A percentile compares a stretch with the other conserved stretches of the same genome.
These are phyloP conservation scores for Leccinum solheimii DNA, from an alignment of 1,284 basidiomycete species.

Conservation along the genomic window DNA sequence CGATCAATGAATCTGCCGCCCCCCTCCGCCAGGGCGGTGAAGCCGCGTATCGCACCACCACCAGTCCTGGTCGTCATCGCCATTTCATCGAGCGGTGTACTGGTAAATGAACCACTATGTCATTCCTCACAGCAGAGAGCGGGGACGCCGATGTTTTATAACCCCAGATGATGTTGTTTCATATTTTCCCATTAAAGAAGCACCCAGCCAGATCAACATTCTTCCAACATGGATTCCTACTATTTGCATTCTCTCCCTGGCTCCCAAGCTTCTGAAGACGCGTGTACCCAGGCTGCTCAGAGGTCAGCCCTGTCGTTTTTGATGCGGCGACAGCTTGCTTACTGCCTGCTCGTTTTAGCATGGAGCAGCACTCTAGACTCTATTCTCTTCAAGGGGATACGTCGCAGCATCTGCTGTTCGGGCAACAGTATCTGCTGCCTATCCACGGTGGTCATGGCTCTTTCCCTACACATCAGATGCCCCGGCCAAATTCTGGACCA, in stretches of 20 bases:
- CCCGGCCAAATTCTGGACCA: conserved; percentile 5
- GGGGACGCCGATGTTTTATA: conserved; percentile 26
- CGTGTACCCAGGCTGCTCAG: conserved; percentile 4
- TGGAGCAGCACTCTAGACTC: conserved; percentile 5
- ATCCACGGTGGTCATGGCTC: background rate
- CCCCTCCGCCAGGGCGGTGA: conserved; percentile 28
- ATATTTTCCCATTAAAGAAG: conserved; percentile 26
- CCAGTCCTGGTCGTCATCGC: conserved; percentile 27
- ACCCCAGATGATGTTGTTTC: conserved; percentile 14
- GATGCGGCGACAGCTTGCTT: conserved; percentile 9
- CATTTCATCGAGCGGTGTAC: conserved; percentile 23
- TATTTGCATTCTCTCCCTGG: conserved; percentile 11
- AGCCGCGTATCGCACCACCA: conserved; percentile 23
- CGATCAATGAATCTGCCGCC: conserved; percentile 28
- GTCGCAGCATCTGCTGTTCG: conserved; percentile 3
- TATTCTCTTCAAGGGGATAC: background rate
- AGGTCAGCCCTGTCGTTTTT: conserved; percentile 17
- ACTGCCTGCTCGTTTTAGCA: conserved; percentile 16
- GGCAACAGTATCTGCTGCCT: conserved; percentile 10
- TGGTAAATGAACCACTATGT: conserved; percentile 24
- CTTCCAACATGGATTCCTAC: conserved; percentile 20
- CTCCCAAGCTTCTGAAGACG: conserved; percentile 6
- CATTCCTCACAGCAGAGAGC: conserved; percentile 17
- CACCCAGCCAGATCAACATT: conserved; percentile 11
- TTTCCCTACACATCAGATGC: conserved; percentile 2